phyloP scores from a whole-genome alignment of 768 basidiomycete genomes.

The Rhodocollybia butyracea region DNA sequence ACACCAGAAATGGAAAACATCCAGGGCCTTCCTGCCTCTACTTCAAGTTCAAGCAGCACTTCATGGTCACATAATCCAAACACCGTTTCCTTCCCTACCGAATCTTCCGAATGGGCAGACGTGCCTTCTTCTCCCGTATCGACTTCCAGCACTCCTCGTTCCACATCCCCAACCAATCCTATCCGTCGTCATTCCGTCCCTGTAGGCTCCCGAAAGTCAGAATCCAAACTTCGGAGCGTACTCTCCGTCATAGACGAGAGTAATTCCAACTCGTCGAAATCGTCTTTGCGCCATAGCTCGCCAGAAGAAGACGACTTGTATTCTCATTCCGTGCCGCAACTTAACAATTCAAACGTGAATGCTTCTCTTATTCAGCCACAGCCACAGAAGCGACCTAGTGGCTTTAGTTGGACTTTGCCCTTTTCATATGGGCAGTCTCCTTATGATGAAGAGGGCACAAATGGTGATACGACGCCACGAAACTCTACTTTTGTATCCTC shows the following conservation, averaged over 20 bases:
- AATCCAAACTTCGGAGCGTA: conserved; percentile 70
- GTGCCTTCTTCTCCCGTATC: conserved; percentile 31
- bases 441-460: conserved; percentile 15
- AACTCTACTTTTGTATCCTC: conserved; percentile 27
- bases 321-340: conserved; percentile 1
- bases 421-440: conserved; percentile 18
- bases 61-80: conserved; percentile 49
- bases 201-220: conserved; percentile 46
- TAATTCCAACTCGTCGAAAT: not conserved
- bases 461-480: conserved; percentile 46
- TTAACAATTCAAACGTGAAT: not conserved
- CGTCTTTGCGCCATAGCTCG: conserved; percentile 27
- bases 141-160: conserved; percentile 42
- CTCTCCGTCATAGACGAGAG: conserved; percentile 70
- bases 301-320: conserved; percentile 11
- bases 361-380: conserved; percentile 7
- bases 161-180: conserved; percentile 44
- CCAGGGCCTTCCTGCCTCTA: conserved; percentile 30
- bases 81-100: conserved; percentile 42
- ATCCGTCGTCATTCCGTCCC: conserved; percentile 54
- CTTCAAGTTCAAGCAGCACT: conserved; percentile 28
- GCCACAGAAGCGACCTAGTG: conserved; percentile 10
- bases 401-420: conserved; percentile 17
- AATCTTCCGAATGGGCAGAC: conserved; percentile 56
- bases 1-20: conserved; percentile 39